Base-by-base conservation (phyloP, 345 rosid species). In the Rubroshorea leprosula region DNA sequence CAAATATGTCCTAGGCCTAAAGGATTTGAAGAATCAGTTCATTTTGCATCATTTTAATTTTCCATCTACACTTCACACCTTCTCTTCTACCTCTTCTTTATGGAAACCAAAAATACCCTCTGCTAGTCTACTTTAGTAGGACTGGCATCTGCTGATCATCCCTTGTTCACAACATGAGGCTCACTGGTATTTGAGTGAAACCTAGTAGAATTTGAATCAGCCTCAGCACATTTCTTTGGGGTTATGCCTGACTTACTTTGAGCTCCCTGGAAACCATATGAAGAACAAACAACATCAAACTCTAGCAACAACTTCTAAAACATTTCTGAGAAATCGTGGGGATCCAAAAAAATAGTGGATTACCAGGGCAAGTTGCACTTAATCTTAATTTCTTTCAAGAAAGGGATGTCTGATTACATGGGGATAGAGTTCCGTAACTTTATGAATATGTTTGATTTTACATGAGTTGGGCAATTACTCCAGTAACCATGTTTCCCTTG, bases 241-340 rank as follows among this genome's bases (percentile, higher is more conserved):
- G 71, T 60, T 35, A 50, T 71, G 52, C 72, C 76, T 52, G 62
- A 66, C 77, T 78, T 85, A 62, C 57, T 56, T 62, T 73, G 84
- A 51, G 74, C 76, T 62, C 76, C 84, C 85, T 83, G 69, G 46
- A 44, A 68, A 49, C 26, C 14, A 54, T 3, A 55, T 16, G 6
- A 67, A 31, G 18, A 57, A 29, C 6, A 41, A 41, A 31, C 39
- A 39, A 26, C 10, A 54, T 27, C 29, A 52, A 57, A 49, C 47
- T 19, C 31, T 26, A 20, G 27, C 35, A 27, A 43, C 24, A 35
- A 35, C 1, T 35, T 35, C 12, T 35, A 6, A 35, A 35, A 3
- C 41, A 35, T 35, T 35, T 35, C 12, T 1, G 12, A 35, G 9
- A 35, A 35, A 35, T 35, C 41, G 41, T 8, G 41, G 12, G 12